Evolutionary conservation across 208 protist genomes (phyloP).

Genomic region (Trypanosoma brucei): DNA sequence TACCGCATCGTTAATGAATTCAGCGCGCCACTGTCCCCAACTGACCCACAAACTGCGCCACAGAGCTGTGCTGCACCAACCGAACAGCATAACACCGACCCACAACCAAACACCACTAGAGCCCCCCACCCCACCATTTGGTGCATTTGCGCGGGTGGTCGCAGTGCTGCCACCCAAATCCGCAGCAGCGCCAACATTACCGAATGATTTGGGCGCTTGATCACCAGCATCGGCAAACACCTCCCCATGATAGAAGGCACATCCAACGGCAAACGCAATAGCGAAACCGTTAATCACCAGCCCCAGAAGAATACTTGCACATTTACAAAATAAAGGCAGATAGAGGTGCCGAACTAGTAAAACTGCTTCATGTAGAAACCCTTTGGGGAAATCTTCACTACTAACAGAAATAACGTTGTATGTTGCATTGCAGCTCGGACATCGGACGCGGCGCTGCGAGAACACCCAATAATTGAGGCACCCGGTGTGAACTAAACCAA

Average conservation of each 20-base stretch:
- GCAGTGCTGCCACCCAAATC: background rate
- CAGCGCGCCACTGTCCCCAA: slow-evolving; percentile 14
- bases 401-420: slow-evolving; percentile 41
- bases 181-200: background rate
- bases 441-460: slow-evolving; percentile 32
- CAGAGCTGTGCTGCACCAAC: slow-evolving; percentile 12
- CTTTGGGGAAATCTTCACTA: slow-evolving; percentile 11
- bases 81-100: slow-evolving; percentile 20
- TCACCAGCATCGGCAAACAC: slow-evolving; percentile 2
- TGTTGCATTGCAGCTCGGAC: slow-evolving; percentile 41
- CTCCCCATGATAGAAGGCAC: slow-evolving; percentile 19
- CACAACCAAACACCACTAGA: slow-evolving; percentile 18
- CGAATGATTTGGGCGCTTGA: background rate
- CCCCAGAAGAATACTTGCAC: slow-evolving; percentile 3
- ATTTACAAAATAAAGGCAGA: slow-evolving; percentile 15
- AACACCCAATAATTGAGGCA: slow-evolving; percentile 76
- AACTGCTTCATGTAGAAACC: slow-evolving; percentile 7
- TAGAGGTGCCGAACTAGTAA: slow-evolving; percentile 32
- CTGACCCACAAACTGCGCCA: slow-evolving; percentile 10
- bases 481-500: slow-evolving; percentile 57
- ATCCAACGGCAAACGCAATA: slow-evolving; percentile 20
- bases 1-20: slow-evolving; percentile 5
- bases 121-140: background rate
- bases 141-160: background rate
- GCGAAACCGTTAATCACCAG: slow-evolving; percentile 13